Conservation (phyloP, 371 early-diverging fungal species). For the Furculomyces boomerangus region DNA sequence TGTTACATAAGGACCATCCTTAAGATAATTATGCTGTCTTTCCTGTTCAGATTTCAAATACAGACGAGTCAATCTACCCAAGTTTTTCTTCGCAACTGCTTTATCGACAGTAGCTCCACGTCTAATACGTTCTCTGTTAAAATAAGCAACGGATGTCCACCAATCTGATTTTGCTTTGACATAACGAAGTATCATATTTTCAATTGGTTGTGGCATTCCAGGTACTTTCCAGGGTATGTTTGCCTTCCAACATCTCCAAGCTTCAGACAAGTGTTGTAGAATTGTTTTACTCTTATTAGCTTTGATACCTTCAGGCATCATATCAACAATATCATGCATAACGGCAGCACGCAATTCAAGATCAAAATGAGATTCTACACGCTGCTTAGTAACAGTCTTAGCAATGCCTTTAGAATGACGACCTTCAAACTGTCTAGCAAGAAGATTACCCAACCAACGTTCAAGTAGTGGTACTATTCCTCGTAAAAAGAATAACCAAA, state of each 20-base stretch:
- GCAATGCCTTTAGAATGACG: conserved; percentile 93
- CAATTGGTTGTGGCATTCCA: conserved; percentile 90
- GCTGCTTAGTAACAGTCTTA: conserved; percentile 97
- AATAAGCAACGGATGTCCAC: conserved; percentile 97
- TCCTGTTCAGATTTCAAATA: conserved; percentile 98
- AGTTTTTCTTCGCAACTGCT: conserved; percentile 92
- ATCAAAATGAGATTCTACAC: conserved; percentile 96
- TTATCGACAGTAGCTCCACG: conserved; percentile 99
- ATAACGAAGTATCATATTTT: conserved; percentile 96
- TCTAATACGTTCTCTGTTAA: conserved; percentile 95
- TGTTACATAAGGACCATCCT: conserved; percentile 94
- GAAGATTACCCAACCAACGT: conserved; percentile 93
- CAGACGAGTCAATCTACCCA: conserved; percentile 95
- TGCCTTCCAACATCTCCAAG: conserved; percentile 96
- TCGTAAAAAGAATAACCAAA: conserved; percentile 98
- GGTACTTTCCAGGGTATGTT: conserved; percentile 98
- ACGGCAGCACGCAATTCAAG: conserved; percentile 93
- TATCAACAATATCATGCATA: conserved; percentile 91
- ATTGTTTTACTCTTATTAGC: conserved; percentile 91
- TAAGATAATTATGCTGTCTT: conserved; percentile 95
- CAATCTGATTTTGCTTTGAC: conserved; percentile 98
- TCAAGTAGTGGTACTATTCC: conserved; percentile 95
- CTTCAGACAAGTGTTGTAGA: conserved; percentile 92
- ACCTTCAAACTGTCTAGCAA: conserved; percentile 97
- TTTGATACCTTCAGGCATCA: conserved; percentile 96